Base-by-base conservation (phyloP, 2,329 filamentous ascomycete genomes). In the Stemphylium beticola region DNA sequence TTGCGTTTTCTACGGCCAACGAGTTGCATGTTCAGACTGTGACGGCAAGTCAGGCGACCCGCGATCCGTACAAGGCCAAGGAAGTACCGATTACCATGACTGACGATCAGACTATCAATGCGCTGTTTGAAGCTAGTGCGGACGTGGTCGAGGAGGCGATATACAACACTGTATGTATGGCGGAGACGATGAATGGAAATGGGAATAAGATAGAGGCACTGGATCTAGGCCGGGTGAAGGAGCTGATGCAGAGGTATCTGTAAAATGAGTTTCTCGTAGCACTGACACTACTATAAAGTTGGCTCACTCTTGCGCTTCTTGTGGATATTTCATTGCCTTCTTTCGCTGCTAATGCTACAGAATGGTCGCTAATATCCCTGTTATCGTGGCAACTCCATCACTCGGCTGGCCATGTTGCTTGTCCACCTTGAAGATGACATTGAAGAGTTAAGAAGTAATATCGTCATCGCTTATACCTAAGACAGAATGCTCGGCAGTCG, bases 111-210 rank as follows among this genome's bases (percentile, higher is more conserved):
- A 84, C 81, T 3, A 85, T 89, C 55, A 85, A 87, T 60, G 79
- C 80, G 0, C 69, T 87, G 53, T 85, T 89, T 53, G 82, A 87
- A 67, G 86, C 85, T 1, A 82, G 79, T 2, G 83, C 84, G 0
- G 86, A 89, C 65, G 83, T 82, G 0, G 84, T 84, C 0, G 86
- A 89, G 64, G 87, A 90, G 72, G 81, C 85, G 1, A 87, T 89
- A 49, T 83, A 87, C 58, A 89, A 90, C 66, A 81, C 82, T 0
- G 71, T 89, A 8, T 86, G 81, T 57, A 86, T 83, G 76, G 85
- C 85, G 1, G 81, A 85, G 62, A 83, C 81, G 0, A 83, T 86
- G 77, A 79, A 77, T 1, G 85, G 85, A 0, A 78, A 81, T 54
- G 76, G 79, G 44, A 83, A 80, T 1, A 81, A 42, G 42, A 66